A percentile compares a stretch with the other conserved stretches of the same genome.
Conservation (phyloP, 2,329 filamentous ascomycete genomes). For the Thielaviopsis populi region DNA sequence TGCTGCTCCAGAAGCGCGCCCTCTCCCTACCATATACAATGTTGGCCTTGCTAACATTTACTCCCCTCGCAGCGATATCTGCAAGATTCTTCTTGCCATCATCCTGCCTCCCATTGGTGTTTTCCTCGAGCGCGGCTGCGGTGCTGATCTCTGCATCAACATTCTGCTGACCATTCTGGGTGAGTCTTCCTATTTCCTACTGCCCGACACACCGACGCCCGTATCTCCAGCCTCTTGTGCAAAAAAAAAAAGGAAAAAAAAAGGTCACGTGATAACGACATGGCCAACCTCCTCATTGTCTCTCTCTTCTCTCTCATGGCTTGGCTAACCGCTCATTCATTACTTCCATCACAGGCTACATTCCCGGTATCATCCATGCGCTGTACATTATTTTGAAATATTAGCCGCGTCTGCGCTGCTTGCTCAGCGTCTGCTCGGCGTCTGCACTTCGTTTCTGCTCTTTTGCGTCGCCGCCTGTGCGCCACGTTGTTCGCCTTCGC, state of each 20-base stretch:
- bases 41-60: conserved; percentile 1
- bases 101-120: conserved; percentile 82
- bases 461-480: background rate
- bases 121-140: conserved; percentile 86
- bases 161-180: conserved; percentile 67
- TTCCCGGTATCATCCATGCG: conserved; percentile 82
- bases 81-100: conserved; percentile 69
- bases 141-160: conserved; percentile 80
- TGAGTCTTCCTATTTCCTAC: conserved; percentile 25
- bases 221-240: too few species aligned
- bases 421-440: too few species aligned
- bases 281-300: background rate
- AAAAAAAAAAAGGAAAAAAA: too few species aligned
- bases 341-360: conserved; percentile 35
- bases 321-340: too few species aligned
- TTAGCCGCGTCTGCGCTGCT: conserved; percentile 29
- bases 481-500: background rate
- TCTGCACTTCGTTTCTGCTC: background rate
- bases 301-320: too few species aligned
- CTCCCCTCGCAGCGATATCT: conserved; percentile 34
- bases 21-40: background rate
- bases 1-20: background rate
- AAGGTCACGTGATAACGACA: background rate
- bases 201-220: too few species aligned
- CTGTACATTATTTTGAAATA: conserved; percentile 89